Evolutionary conservation across 352 stramenopile species (phyloP).

Genomic region (Phytophthora pinifolia): DNA sequence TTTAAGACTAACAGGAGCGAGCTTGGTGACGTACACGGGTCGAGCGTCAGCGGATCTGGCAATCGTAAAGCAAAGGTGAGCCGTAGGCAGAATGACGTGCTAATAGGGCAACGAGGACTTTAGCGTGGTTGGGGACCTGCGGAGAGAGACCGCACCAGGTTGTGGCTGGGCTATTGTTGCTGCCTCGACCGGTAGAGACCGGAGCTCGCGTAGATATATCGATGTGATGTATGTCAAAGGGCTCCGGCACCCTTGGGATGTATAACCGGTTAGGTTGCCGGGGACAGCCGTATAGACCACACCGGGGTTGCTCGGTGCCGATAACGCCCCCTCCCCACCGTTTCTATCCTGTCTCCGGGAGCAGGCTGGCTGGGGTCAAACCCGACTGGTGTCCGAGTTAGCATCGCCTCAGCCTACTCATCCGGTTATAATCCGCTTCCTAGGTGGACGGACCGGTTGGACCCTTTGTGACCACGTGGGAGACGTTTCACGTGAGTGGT

Average conservation of each 20-base stretch:
- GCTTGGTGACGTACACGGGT: neutral
- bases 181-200: too few relatives aligned
- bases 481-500: neutral
- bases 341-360: neutral
- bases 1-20: neutral
- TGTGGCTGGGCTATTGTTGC: too few relatives aligned
- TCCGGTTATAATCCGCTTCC: neutral
- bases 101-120: neutral
- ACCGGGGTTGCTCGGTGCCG: constrained; percentile 2
- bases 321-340: constrained; percentile 9
- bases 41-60: too few relatives aligned
- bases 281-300: constrained; percentile 7
- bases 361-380: too few relatives aligned
- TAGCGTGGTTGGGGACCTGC: too few relatives aligned
- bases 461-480: too few relatives aligned
- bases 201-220: too few relatives aligned
- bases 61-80: neutral
- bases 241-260: neutral
- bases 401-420: too few relatives aligned
- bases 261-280: constrained; percentile 3
- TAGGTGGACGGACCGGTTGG: neutral
- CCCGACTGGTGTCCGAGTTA: too few relatives aligned
- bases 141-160: too few relatives aligned
- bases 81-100: neutral
- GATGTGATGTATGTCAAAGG: too few relatives aligned